phyloP scores from a whole-genome alignment of 768 basidiomycete species.

The Postia placenta region DNA sequence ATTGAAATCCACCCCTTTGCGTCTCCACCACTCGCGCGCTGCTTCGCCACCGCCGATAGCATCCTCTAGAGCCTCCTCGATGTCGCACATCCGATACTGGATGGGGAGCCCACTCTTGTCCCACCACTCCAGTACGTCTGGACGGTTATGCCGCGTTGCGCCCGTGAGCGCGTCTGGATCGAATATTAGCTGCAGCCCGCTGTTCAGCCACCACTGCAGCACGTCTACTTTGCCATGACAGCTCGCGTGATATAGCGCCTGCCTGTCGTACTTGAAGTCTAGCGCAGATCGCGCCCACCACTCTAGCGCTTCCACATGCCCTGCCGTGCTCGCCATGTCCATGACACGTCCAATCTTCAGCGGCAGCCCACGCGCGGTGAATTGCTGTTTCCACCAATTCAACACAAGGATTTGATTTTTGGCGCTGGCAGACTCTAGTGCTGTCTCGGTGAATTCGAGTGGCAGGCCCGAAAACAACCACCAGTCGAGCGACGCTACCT shows the following conservation, averaged over 20 bases:
- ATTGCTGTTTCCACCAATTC: constrained; percentile 77
- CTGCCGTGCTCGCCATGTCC: constrained; percentile 79
- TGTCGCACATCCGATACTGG: constrained; percentile 86
- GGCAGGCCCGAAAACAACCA: constrained; percentile 63
- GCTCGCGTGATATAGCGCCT: constrained; percentile 73
- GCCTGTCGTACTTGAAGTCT: constrained; percentile 72
- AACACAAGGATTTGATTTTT: constrained; percentile 73
- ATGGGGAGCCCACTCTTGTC: constrained; percentile 70
- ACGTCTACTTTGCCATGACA: constrained; percentile 77
- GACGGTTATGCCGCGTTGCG: constrained; percentile 76
- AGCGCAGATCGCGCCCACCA: constrained; percentile 83
- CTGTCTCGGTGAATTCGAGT: constrained; percentile 73
- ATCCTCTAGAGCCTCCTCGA: constrained; percentile 88
- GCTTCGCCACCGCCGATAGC: constrained; percentile 74
- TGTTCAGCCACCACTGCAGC: constrained; percentile 78
- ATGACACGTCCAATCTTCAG: constrained; percentile 82
- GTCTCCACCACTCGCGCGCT: constrained; percentile 76
- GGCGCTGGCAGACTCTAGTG: constrained; percentile 73
- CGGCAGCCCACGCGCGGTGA: constrained; percentile 35
- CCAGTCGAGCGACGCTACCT: constrained; percentile 74
- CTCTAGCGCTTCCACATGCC: constrained; percentile 68
- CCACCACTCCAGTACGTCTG: constrained; percentile 88
- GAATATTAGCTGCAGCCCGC: constrained; percentile 70
- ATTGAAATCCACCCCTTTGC: constrained; percentile 76
- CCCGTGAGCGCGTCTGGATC: constrained; percentile 76